These are phyloP conservation scores for Daldinia loculata DNA, from an alignment of 495 filamentous ascomycete species.

Conservation along the genomic window DNA sequence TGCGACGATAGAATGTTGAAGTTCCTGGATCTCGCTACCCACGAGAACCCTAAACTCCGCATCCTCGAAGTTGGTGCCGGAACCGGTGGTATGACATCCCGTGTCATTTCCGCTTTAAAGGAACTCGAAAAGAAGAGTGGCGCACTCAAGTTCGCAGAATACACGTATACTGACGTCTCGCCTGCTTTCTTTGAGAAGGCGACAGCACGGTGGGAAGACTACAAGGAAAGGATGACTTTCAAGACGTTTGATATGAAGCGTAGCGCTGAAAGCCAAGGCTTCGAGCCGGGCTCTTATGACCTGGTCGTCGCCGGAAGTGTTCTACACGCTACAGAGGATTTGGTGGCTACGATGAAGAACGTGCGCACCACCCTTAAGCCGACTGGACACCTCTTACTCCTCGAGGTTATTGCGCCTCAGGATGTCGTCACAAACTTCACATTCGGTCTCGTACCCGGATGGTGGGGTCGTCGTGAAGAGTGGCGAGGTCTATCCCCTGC, in stretches of 20 bases:
- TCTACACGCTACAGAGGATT: constrained; percentile 56
- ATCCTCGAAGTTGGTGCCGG: constrained; percentile 61
- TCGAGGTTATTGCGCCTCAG: constrained; percentile 46
- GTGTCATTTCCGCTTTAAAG: constrained; percentile 30
- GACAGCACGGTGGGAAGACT: constrained; percentile 26
- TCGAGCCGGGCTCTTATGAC: constrained; percentile 48
- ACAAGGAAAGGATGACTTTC: constrained; percentile 43
- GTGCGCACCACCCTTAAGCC: constrained; percentile 49
- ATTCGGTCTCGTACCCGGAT: constrained; percentile 58
- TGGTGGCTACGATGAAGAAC: constrained; percentile 50
- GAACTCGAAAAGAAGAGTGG: constrained; percentile 39
- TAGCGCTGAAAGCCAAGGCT: constrained; percentile 42
- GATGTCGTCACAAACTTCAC: constrained; percentile 48
- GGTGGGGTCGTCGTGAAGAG: constrained; percentile 58
- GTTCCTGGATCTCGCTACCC: constrained; percentile 41
- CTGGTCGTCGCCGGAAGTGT: constrained; percentile 58
- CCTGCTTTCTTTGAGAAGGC: constrained; percentile 59
- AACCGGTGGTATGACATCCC: constrained; percentile 51
- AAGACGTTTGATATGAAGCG: constrained; percentile 48
- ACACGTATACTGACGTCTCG: constrained; percentile 64
- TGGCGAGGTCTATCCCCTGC: constrained; percentile 44
- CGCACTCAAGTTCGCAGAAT: constrained; percentile 45
- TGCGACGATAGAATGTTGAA: constrained; percentile 36
- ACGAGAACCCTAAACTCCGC: constrained; percentile 53
- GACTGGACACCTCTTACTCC: constrained; percentile 49